These are phyloP conservation scores for Lactarius sanguifluus DNA, from an alignment of 768 basidiomycete genomes.

Conservation along the genomic window DNA sequence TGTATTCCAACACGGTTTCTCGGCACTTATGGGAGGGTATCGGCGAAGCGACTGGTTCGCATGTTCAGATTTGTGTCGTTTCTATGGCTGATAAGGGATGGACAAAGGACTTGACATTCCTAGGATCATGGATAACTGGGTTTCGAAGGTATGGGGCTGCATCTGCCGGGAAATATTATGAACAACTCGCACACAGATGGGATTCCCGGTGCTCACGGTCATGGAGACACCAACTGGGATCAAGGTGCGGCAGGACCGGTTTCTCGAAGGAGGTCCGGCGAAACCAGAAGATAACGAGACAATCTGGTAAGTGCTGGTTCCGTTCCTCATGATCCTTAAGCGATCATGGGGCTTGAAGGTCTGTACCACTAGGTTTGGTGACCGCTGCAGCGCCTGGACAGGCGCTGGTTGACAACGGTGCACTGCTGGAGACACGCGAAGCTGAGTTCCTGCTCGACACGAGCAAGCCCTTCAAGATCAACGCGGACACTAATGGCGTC, in stretches of 20 bases:
- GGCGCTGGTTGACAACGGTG: constrained; percentile 54
- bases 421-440: constrained; percentile 69
- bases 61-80: not conserved
- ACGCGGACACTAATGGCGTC: constrained; percentile 84
- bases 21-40: constrained; percentile 89
- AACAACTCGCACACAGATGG: constrained; percentile 43
- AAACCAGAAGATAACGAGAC: constrained; percentile 84
- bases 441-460: constrained; percentile 67
- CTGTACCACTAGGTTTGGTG: constrained; percentile 74
- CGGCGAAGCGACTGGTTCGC: constrained; percentile 59
- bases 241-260: constrained; percentile 84
- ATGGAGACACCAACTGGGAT: constrained; percentile 73
- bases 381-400: constrained; percentile 60
- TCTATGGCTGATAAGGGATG: not conserved
- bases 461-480: constrained; percentile 81
- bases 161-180: not conserved
- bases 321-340: not conserved
- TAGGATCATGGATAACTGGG: constrained; percentile 89
- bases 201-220: constrained; percentile 89
- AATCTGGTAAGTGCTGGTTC: constrained; percentile 57
- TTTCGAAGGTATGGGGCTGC: constrained; percentile 57
- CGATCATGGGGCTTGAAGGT: constrained; percentile 45
- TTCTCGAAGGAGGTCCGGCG: constrained; percentile 80
- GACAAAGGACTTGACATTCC: constrained; percentile 63
- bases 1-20: constrained; percentile 84